phyloP scores from a whole-genome alignment of 148 eudicot genomes.

The Rhododendron ovatum region DNA sequence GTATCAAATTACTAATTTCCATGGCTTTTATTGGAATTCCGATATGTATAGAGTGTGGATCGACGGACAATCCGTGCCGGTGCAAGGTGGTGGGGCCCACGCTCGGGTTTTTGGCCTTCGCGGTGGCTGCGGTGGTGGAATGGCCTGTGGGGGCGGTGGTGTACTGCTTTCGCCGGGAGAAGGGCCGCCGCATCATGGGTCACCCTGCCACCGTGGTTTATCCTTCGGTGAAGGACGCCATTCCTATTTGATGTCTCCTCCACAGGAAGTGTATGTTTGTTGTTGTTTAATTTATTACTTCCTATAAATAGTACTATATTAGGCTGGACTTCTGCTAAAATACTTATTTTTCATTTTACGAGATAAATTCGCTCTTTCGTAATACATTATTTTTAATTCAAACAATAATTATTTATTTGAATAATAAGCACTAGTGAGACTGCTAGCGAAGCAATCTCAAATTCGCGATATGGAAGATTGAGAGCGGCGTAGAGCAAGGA shows the following conservation, averaged over 20 bases:
- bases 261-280: not conserved
- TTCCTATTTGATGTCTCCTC: constrained; percentile 40
- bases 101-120: constrained; percentile 68
- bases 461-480: too few relatives aligned
- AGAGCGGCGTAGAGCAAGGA: too few relatives aligned
- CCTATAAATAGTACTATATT: too few relatives aligned
- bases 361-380: too few relatives aligned
- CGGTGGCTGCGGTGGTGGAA: constrained; percentile 64
- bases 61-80: constrained; percentile 59
- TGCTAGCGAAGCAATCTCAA: too few relatives aligned
- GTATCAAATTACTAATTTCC: not conserved
- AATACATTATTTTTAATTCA: too few relatives aligned
- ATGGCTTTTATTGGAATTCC: constrained; percentile 34
- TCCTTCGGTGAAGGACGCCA: constrained; percentile 45
- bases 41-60: constrained; percentile 71
- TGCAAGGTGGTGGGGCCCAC: constrained; percentile 88
- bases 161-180: constrained; percentile 48
- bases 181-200: constrained; percentile 77
- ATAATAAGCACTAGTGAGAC: too few relatives aligned
- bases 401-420: too few relatives aligned
- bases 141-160: constrained; percentile 83
- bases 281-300: too few relatives aligned
- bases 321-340: too few relatives aligned
- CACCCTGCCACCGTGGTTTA: constrained; percentile 70
- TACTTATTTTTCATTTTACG: too few relatives aligned